Evolutionary conservation across 106 monocot species (phyloP), one percentile per base, ranked within the genome.

Genomic region (Acorus gramineus): DNA sequence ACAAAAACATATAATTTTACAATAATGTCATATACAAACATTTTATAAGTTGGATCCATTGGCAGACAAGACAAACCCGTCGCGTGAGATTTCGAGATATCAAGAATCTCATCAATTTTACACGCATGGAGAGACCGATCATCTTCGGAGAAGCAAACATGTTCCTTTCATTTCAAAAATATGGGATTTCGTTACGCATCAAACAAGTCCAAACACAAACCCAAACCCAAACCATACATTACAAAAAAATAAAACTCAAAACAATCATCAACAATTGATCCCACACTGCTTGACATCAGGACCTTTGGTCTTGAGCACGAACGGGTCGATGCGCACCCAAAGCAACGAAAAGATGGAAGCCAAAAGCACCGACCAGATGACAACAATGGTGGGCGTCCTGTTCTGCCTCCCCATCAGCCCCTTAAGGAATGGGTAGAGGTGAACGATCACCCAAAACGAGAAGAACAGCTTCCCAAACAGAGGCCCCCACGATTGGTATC

Each of bases 241-340:
- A n/a, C n/a, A 28, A 28, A 28, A 28, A 28, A 28, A 0, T 0
- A 28, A 28, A 28, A 28, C 28, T 28, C 28, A 0, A 57, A 11
- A 13, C 11, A 57, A 14, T 11, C 42, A 49, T 86, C 73, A 92
- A 60, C 92, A 92, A 55, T 84, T 87, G 66, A 92, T 87, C 42
- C 92, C 87, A 56, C 87, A 87, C 57, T 87, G 84, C 77, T 57
- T 72, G 49, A 82, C 79, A 56, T 79, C 82, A 2, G 92, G 81
- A 3, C 84, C 83, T 65, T 72, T 84, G 48, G 84, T 13, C 59
- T 76, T 79, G 8, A 82, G 10, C 6, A 76, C 66, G 57, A 87
- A 92, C 0, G 92, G 92, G 45, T 92, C 87, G 46, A 92, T 92
- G 78, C 87, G 79, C 28, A 92, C 92, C 92, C 92, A 87, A n/a